A percentile compares a stretch with the other conserved stretches of the same genome.
Evolutionary conservation across 306 rosid genomes (phyloP).

Genomic region (Morella rubra): DNA sequence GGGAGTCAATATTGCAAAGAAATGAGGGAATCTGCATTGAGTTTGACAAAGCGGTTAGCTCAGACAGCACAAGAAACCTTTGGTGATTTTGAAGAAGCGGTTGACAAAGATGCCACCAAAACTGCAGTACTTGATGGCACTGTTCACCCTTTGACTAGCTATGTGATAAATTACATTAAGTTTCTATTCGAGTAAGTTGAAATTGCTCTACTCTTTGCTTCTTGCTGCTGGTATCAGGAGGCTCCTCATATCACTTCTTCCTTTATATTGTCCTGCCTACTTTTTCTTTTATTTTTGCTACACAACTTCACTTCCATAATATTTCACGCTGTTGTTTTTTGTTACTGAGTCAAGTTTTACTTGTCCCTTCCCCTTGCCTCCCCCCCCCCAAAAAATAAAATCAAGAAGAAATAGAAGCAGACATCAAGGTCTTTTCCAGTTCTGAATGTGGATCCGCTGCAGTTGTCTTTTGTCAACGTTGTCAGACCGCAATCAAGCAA

Average conservation of each 20-base stretch:
- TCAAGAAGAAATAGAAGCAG: not conserved
- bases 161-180: slow-evolving; percentile 91
- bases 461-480: not conserved
- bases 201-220: slow-evolving; percentile 16
- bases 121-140: slow-evolving; percentile 94
- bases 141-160: slow-evolving; percentile 96
- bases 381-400: not conserved
- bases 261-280: not conserved
- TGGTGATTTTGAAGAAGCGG: slow-evolving; percentile 97
- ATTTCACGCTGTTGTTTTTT: not conserved
- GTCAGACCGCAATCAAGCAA: not conserved
- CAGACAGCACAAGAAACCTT: slow-evolving; percentile 97
- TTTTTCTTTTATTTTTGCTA: not conserved
- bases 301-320: not conserved
- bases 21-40: slow-evolving; percentile 77
- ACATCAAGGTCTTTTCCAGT: not conserved
- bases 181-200: slow-evolving; percentile 81
- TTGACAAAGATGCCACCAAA: slow-evolving; percentile 93
- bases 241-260: not conserved
- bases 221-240: slow-evolving; percentile 2
- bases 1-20: slow-evolving; percentile 70
- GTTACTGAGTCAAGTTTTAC: not conserved
- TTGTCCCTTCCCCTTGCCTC: not conserved
- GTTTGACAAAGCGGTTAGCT: slow-evolving; percentile 77
- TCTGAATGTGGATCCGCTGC: slow-evolving; percentile 1